Conservation (phyloP, 345 rosid species). For the Firmiana major region DNA sequence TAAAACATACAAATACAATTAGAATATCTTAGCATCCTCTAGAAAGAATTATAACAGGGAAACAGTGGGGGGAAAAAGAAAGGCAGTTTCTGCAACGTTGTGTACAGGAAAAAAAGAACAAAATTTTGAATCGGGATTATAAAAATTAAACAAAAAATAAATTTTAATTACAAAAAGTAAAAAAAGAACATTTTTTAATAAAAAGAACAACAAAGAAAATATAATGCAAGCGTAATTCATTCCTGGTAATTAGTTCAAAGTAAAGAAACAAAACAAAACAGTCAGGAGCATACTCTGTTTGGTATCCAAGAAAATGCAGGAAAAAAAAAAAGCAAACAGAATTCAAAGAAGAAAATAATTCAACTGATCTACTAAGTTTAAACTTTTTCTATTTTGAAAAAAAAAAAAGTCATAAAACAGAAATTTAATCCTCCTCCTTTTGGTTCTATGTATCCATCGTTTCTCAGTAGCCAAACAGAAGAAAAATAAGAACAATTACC, state of each 20-base stretch:
- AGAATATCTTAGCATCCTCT: not conserved
- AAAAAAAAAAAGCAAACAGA: slow-evolving; percentile 14
- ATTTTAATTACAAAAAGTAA: not conserved
- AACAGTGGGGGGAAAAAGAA: not conserved
- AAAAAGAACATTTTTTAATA: not conserved
- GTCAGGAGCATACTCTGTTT: slow-evolving; percentile 26
- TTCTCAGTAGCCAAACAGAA: slow-evolving; percentile 49
- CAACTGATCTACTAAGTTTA: slow-evolving; percentile 21
- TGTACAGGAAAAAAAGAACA: not conserved
- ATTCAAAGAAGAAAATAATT: not conserved
- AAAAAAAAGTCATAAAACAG: not conserved
- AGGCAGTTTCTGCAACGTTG: not conserved
- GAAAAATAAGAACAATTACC: slow-evolving; percentile 6
- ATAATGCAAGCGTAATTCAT: slow-evolving; percentile 1
- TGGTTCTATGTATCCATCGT: slow-evolving; percentile 18
- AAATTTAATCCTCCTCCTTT: not conserved
- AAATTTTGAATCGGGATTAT: not conserved
- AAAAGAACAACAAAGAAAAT: not conserved
- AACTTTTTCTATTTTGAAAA: slow-evolving; percentile 10
- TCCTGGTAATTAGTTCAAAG: slow-evolving; percentile 4
- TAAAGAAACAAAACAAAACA: slow-evolving; percentile 10
- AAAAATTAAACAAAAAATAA: not conserved
- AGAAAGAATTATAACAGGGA: not conserved
- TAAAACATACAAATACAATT: not conserved
- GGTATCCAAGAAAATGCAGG: slow-evolving; percentile 29